Conservation (phyloP, 495 filamentous ascomycete species). For the Chaetomium fimeti region DNA sequence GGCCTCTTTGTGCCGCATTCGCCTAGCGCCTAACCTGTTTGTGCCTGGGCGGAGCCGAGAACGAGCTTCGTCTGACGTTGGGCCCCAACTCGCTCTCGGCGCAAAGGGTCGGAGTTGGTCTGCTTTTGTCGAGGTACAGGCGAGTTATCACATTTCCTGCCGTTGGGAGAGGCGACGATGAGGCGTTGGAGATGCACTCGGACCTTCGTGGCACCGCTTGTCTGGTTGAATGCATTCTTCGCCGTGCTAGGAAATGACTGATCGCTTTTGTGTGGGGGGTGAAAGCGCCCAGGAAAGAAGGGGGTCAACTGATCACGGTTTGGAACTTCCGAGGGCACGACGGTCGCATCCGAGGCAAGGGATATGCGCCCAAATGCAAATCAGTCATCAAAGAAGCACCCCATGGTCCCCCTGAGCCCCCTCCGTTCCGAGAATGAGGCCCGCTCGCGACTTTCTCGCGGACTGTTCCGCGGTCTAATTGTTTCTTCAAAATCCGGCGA, state of each 20-base stretch:
- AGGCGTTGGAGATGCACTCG: background rate
- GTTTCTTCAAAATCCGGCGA: too few relatives aligned
- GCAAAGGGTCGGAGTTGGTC: background rate
- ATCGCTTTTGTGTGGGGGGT: background rate
- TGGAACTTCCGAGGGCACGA: background rate
- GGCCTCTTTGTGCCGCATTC: background rate
- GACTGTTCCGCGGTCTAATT: too few relatives aligned
- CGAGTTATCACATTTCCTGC: background rate
- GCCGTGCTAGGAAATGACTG: background rate
- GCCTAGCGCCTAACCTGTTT: background rate
- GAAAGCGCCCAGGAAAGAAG: background rate
- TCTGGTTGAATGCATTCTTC: background rate
- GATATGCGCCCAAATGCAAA: constrained; percentile 1
- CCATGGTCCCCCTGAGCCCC: background rate
- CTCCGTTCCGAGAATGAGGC: too few relatives aligned
- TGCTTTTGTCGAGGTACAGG: background rate
- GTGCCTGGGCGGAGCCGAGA: background rate
- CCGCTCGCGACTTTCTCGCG: background rate
- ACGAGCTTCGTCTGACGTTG: background rate
- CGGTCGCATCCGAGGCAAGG: background rate
- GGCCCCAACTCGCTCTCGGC: too few relatives aligned
- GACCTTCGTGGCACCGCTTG: background rate
- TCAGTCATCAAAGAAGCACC: constrained; percentile 4
- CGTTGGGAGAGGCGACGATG: background rate
- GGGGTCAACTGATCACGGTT: constrained; percentile 1